phyloP scores from a whole-genome alignment of 768 basidiomycete genomes.

The Tricholoma terreum region DNA sequence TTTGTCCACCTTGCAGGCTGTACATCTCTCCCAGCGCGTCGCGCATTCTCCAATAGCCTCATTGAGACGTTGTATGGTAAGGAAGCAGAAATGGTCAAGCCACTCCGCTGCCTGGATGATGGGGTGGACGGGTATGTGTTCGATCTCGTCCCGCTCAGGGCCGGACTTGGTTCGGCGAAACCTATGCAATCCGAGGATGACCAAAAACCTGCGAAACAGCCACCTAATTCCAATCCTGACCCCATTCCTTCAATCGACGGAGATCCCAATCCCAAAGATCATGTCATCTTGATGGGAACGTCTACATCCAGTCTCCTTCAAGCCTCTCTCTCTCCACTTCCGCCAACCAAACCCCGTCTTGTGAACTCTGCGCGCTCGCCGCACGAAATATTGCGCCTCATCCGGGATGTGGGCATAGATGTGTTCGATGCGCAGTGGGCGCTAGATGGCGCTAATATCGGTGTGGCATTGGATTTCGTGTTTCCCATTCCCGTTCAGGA shows the following conservation, averaged over 20 bases:
- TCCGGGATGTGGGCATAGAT: constrained; percentile 67
- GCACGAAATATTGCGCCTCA: constrained; percentile 70
- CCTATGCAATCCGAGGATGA: not conserved
- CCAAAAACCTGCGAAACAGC: not conserved
- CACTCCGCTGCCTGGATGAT: constrained; percentile 58
- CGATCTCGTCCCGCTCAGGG: constrained; percentile 54
- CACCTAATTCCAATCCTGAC: not conserved
- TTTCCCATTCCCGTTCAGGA: constrained; percentile 45
- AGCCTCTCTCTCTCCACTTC: constrained; percentile 57
- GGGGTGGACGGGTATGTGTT: constrained; percentile 69
- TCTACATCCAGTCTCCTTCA: constrained; percentile 37
- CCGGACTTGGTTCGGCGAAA: constrained; percentile 25
- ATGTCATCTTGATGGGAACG: not conserved
- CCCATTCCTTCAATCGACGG: constrained; percentile 4
- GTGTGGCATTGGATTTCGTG: constrained; percentile 74
- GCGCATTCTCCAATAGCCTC: constrained; percentile 59
- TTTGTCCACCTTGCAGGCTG: constrained; percentile 73
- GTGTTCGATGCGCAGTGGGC: constrained; percentile 76
- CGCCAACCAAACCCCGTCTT: constrained; percentile 58
- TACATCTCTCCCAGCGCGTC: constrained; percentile 50
- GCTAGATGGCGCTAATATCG: constrained; percentile 60
- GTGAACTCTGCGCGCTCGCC: constrained; percentile 57
- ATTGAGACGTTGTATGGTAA: constrained; percentile 52
- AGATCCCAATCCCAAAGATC: constrained; percentile 3
- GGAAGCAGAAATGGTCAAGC: constrained; percentile 51